These are phyloP conservation scores for Solanum sejunctum DNA, from an alignment of 257 asterid species.

Conservation along the genomic window DNA sequence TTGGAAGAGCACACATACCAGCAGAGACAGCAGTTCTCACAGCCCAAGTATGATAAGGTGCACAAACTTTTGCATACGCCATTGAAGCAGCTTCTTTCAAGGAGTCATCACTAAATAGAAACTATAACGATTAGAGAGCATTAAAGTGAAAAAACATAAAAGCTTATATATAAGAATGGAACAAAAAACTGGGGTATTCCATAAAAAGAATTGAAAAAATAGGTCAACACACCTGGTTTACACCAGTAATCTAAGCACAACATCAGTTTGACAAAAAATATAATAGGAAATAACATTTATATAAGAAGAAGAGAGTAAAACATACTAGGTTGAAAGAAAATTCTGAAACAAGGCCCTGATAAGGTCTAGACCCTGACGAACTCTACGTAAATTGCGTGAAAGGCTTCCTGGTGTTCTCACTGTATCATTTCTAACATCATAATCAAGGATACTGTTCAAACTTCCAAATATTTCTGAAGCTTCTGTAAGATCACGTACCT, in stretches of 20 bases:
- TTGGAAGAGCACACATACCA: constrained; percentile 94
- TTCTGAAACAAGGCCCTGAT: constrained; percentile 74
- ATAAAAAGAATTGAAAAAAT: background rate
- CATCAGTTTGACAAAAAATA: background rate
- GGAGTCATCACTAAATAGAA: constrained; percentile 34
- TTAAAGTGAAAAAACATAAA: background rate
- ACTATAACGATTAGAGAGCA: background rate
- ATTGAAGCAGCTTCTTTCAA: constrained; percentile 74
- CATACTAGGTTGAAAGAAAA: constrained; percentile 59
- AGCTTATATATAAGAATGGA: background rate
- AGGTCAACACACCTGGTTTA: background rate
- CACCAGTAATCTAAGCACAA: background rate
- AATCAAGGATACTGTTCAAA: constrained; percentile 46
- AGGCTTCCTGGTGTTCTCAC: constrained; percentile 81
- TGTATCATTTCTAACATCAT: constrained; percentile 38
- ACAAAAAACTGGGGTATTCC: background rate
- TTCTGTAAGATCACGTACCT: constrained; percentile 66
- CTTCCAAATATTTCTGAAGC: constrained; percentile 52
- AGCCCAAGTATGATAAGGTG: constrained; percentile 91
- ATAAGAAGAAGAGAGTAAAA: background rate
- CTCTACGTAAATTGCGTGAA: constrained; percentile 85
- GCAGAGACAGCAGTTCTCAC: constrained; percentile 91
- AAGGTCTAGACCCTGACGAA: constrained; percentile 95
- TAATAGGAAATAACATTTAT: background rate
- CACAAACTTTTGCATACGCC: constrained; percentile 78